Base-by-base conservation (phyloP, 1,284 basidiomycete species). In the Fomitopsis betulina region DNA sequence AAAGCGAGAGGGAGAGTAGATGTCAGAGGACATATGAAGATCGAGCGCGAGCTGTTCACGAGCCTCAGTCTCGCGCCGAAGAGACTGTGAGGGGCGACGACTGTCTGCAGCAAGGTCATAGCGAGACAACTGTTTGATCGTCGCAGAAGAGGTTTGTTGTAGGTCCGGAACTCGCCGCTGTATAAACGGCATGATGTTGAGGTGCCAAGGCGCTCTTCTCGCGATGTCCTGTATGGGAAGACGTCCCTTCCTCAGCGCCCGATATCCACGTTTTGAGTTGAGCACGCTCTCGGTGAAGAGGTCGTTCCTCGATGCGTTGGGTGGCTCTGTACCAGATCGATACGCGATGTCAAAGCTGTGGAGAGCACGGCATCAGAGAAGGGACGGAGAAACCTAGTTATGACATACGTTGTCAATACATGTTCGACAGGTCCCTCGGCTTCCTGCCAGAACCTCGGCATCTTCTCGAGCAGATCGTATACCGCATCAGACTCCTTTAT, bases 1-100 rank as follows among this genome's bases (percentile, higher is more conserved):
- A 58, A 85, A 71, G 15, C 75, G 67, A 5, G 73, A 73, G 3
- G 75, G 66, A 17, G 84, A 83, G 64, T 81, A 87, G 12, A 87
- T 72, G 62, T 85, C 76, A 12, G 73, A 73, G 3, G 87, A 82
- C 30, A 92, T 72, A 12, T 75, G 70, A 35, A 91, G 73, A 68
- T 92, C 89, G 37, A 87, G 63, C 13, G 80, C 76, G 2, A 91
- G 71, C 62, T 86, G 81, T 58, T 88, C 80, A 30, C 81, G 75
- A 1, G 85, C 81, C 59, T 81, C 76, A 13, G 69, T 71, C 67
- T 89, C 83, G 56, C 76, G 75, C 57, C 73, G 75, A 15, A 76
- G 64, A 5, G 79, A 79, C 50, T 69, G 57, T 2, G 70, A 69
- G 2, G 79, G 71, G 21, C 73, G 73, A 19, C 75, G 69, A 12